Percentiles rank a stretch among this genome's conserved stretches.
Evolutionary conservation across 2,329 filamentous ascomycete species (phyloP).

Genomic region (Cercospora zeae-maydis): DNA sequence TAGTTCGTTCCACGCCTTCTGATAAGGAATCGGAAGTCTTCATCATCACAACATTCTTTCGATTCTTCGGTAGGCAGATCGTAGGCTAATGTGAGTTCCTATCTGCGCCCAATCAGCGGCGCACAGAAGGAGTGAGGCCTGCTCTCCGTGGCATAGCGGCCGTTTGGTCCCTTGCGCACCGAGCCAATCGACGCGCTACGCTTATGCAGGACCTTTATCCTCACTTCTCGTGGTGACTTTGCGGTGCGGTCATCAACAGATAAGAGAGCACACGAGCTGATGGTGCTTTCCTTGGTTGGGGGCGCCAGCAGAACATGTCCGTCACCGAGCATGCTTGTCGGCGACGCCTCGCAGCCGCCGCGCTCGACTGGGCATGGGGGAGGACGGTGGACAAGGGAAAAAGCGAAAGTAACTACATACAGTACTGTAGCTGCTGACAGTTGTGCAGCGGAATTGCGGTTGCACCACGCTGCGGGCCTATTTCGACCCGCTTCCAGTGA

Average conservation of each 20-base stretch:
- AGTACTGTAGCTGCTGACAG: no score
- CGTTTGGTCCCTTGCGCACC: neutral
- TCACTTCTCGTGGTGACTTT: constrained; percentile 2
- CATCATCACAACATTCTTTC: neutral
- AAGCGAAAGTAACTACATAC: no score
- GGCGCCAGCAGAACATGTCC: neutral
- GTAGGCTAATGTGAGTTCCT: constrained; percentile 4
- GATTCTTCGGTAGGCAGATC: constrained; percentile 1
- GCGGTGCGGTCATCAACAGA: constrained; percentile 8
- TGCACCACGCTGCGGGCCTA: neutral
- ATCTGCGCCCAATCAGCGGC: neutral
- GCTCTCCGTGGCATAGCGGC: neutral
- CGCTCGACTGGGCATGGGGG: neutral
- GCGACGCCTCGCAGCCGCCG: constrained; percentile 1
- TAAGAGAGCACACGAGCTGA: constrained; percentile 7
- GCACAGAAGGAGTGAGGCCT: neutral
- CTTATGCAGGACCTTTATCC: neutral
- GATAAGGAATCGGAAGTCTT: constrained; percentile 3
- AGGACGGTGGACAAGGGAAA: neutral
- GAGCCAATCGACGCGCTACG: neutral
- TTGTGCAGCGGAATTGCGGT: no score
- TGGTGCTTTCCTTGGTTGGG: neutral
- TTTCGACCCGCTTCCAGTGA: neutral
- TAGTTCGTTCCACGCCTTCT: constrained; percentile 2
- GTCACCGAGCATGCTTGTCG: neutral